Percentiles rank a stretch among this genome's conserved stretches.
Evolutionary conservation across 768 basidiomycete genomes (phyloP).

Genomic region (Lentinula detonsa): DNA sequence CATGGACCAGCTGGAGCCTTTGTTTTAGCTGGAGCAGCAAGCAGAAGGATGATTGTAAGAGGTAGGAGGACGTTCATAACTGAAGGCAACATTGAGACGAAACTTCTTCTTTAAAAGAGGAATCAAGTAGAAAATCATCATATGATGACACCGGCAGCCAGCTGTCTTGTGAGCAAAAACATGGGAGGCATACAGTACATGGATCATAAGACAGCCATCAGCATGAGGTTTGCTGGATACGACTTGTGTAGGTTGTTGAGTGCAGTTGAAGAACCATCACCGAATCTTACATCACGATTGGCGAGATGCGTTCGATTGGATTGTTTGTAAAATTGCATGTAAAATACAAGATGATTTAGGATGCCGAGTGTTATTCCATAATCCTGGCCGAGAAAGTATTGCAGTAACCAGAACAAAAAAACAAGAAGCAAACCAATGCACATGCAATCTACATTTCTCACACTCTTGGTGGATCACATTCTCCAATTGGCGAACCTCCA

Average conservation of each 20-base stretch:
- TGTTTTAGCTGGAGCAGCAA: slow-evolving; percentile 2
- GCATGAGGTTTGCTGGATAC: too few species aligned
- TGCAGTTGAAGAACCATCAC: too few species aligned
- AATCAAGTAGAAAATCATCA: background rate
- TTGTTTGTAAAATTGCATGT: too few species aligned
- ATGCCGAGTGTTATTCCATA: too few species aligned
- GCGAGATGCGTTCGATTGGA: too few species aligned
- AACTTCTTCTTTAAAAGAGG: background rate
- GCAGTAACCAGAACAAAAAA: too few species aligned
- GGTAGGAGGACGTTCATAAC: background rate
- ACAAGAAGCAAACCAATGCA: background rate
- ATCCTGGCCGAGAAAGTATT: too few species aligned
- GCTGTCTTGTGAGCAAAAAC: background rate
- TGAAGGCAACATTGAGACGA: background rate
- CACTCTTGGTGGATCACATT: slow-evolving; percentile 9
- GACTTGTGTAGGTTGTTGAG: too few species aligned
- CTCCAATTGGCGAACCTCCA: slow-evolving; percentile 25
- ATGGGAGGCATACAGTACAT: background rate
- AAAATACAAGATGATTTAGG: too few species aligned
- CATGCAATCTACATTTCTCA: background rate
- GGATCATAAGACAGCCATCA: background rate
- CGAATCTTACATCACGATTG: too few species aligned
- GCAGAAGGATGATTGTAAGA: background rate
- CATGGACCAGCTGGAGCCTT: slow-evolving; percentile 34
- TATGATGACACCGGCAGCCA: background rate